Conservation (phyloP, 495 filamentous ascomycete genomes). For the Neurospora sp. region DNA sequence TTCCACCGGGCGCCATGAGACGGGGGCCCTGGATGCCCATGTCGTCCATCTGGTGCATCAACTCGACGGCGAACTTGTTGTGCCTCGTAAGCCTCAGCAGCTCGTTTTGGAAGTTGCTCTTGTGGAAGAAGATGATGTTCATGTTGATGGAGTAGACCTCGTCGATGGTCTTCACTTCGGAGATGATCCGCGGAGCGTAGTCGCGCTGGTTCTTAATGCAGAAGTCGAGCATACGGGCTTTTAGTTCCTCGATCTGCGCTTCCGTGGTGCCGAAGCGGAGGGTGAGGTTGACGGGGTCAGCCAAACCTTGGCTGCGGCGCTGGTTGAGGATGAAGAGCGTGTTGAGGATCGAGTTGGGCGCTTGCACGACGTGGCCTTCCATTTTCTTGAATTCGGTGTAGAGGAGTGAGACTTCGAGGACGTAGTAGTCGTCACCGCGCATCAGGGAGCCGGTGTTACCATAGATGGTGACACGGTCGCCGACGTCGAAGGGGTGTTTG, state of each 20-base stretch:
- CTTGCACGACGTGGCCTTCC: conserved; percentile 91
- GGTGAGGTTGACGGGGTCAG: conserved; percentile 74
- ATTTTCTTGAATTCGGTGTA: conserved; percentile 99
- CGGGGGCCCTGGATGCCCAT: conserved; percentile 83
- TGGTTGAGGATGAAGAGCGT: conserved; percentile 92
- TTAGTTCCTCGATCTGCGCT: conserved; percentile 77
- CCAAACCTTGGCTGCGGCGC: conserved; percentile 76
- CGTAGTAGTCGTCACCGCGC: conserved; percentile 86
- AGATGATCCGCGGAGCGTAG: conserved; percentile 82
- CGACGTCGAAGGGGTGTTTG: conserved; percentile 96
- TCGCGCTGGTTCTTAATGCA: conserved; percentile 82
- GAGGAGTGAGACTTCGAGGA: conserved; percentile 88
- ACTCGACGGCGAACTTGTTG: conserved; percentile 89
- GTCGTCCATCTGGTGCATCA: conserved; percentile 78
- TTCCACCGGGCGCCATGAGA: conserved; percentile 59
- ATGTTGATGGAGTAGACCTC: conserved; percentile 60
- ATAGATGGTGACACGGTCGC: conserved; percentile 85
- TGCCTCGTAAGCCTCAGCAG: conserved; percentile 77
- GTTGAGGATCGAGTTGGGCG: conserved; percentile 89
- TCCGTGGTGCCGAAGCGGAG: conserved; percentile 86
- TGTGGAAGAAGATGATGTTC: conserved; percentile 97
- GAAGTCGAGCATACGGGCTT: conserved; percentile 74
- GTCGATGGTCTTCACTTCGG: conserved; percentile 62
- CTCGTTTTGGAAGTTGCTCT: conserved; percentile 86
- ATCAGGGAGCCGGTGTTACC: conserved; percentile 73